Percentiles rank a stretch among this genome's conserved stretches.
Evolutionary conservation across 805 yeast species (phyloP).

Genomic region (Zygosaccharomyces rouxii): DNA sequence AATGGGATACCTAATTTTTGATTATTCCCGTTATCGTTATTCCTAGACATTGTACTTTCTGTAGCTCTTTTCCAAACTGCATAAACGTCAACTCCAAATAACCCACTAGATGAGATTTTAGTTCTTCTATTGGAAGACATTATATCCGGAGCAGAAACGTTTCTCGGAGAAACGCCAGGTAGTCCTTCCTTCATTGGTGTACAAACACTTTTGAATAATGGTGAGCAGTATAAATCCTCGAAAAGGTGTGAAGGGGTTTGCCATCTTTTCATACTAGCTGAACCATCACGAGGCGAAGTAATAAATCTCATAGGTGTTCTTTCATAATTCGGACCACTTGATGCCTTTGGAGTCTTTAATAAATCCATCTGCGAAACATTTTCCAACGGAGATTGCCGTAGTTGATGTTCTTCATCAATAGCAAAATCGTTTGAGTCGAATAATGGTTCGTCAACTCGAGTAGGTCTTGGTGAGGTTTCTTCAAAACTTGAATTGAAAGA

Average conservation of each 20-base stretch:
- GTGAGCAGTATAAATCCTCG: conserved; percentile 34
- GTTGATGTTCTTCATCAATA: conserved; percentile 7
- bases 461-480: conserved; percentile 26
- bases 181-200: conserved; percentile 21
- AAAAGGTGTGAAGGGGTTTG: conserved; percentile 34
- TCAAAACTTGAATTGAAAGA: conserved; percentile 36
- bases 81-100: conserved; percentile 36
- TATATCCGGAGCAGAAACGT: conserved; percentile 11
- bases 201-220: conserved; percentile 27
- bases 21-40: conserved; percentile 2
- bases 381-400: conserved; percentile 10
- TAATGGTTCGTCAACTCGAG: conserved; percentile 6
- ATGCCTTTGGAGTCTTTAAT: conserved; percentile 24
- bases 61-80: conserved; percentile 36
- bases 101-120: conserved; percentile 28
- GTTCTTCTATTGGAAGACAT: conserved; percentile 15
- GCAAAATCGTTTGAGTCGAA: conserved; percentile 8
- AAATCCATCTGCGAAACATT: conserved; percentile 13
- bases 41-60: conserved; percentile 8
- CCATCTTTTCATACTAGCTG: conserved; percentile 27
- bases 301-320: conserved; percentile 24
- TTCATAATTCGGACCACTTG: conserved; percentile 15
- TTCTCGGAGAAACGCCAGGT: conserved; percentile 22
- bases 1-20: conserved; percentile 16
- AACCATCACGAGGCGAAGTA: conserved; percentile 26